phyloP scores from a whole-genome alignment of 306 rosid genomes.

The Cucurbita argyrosperma region DNA sequence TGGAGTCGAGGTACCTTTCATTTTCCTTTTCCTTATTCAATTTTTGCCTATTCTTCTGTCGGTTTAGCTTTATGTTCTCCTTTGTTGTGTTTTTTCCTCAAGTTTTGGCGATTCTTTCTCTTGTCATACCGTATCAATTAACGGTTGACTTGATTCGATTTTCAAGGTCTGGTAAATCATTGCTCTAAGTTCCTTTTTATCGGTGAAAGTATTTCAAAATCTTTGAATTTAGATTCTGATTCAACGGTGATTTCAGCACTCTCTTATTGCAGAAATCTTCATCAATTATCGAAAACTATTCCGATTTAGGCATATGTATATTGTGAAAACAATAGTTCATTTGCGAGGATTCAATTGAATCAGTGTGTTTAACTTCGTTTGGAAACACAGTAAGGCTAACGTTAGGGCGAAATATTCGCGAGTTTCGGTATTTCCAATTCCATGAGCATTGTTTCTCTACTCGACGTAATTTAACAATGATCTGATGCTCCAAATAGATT shows the following conservation, averaged over 20 bases:
- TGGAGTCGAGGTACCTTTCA: conserved; percentile 60
- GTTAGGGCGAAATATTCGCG: background rate
- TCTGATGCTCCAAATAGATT: background rate
- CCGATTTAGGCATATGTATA: background rate
- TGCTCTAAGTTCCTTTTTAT: background rate
- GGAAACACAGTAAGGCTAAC: background rate
- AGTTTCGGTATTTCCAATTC: background rate
- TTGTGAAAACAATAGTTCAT: background rate
- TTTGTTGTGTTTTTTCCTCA: background rate
- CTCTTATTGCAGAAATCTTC: background rate
- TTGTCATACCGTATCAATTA: background rate
- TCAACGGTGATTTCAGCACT: background rate
- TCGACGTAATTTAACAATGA: background rate
- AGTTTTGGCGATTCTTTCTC: background rate
- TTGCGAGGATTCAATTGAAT: background rate
- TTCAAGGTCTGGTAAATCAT: background rate
- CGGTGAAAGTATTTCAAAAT: background rate
- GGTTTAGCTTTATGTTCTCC: background rate
- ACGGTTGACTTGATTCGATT: background rate
- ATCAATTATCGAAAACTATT: background rate
- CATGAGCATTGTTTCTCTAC: background rate
- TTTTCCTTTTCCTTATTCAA: background rate
- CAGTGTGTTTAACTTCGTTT: background rate
- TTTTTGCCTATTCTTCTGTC: background rate
- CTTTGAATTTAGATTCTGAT: background rate